phyloP scores from a whole-genome alignment of 1,284 basidiomycete species.

The Tausonia pullulans region DNA sequence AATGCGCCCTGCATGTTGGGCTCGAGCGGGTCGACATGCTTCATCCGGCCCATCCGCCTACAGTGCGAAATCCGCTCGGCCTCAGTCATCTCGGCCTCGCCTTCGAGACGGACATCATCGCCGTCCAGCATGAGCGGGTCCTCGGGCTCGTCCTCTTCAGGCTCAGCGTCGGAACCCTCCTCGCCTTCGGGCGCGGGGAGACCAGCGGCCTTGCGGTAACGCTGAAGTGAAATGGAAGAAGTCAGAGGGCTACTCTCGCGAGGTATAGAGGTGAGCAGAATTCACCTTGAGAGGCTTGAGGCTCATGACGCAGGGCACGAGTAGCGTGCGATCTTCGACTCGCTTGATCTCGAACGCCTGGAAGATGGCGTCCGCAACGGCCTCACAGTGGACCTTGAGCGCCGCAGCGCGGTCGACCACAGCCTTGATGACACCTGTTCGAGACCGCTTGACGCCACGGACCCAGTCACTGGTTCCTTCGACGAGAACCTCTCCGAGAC shows the following conservation, averaged over 20 bases:
- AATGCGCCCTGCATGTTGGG: constrained; percentile 76
- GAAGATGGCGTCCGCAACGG: constrained; percentile 20
- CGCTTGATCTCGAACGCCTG: constrained; percentile 47
- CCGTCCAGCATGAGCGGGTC: not conserved
- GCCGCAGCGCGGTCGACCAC: constrained; percentile 53
- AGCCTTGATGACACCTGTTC: constrained; percentile 58
- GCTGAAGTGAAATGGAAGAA: constrained; percentile 28
- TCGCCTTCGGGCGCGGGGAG: constrained; percentile 18
- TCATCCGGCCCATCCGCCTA: constrained; percentile 31
- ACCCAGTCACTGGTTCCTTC: constrained; percentile 31
- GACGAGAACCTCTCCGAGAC: constrained; percentile 48
- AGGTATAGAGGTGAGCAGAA: not conserved
- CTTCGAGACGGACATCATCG: constrained; percentile 22
- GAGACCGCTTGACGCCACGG: constrained; percentile 27
- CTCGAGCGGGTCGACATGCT: constrained; percentile 38
- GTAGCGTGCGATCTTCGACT: constrained; percentile 38
- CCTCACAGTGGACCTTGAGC: constrained; percentile 35
- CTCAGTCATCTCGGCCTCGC: constrained; percentile 28
- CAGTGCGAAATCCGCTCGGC: constrained; percentile 25
- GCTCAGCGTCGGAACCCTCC: constrained; percentile 13
- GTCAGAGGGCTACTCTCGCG: not conserved
- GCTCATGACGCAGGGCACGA: constrained; percentile 55
- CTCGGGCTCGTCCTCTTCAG: constrained; percentile 21
- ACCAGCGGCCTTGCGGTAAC: constrained; percentile 29
- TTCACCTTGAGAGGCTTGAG: constrained; percentile 49